Conservation (phyloP, 108 stramenopile species). For the Skeletonema tropicum region DNA sequence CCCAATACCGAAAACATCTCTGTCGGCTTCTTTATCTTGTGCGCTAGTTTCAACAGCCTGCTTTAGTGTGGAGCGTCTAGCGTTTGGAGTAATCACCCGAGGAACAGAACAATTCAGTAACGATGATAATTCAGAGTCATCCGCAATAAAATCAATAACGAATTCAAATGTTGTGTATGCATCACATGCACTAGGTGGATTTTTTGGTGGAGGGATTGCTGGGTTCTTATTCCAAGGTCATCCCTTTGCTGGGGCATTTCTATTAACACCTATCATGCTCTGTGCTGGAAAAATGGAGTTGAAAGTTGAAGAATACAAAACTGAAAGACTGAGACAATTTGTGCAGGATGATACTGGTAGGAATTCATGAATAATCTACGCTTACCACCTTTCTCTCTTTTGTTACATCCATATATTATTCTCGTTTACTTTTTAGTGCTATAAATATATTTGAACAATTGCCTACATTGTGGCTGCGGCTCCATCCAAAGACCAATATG, state of each 20-base stretch:
- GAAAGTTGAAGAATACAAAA: slow-evolving; percentile 31
- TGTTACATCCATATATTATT: neutral
- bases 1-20: slow-evolving; percentile 50
- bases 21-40: slow-evolving; percentile 56
- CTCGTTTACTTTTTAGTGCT: neutral
- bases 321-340: slow-evolving; percentile 27
- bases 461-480: neutral
- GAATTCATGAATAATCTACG: no score
- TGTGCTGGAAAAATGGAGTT: slow-evolving; percentile 55
- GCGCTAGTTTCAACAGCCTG: slow-evolving; percentile 70
- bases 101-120: slow-evolving; percentile 2
- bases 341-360: slow-evolving; percentile 3
- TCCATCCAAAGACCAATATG: neutral
- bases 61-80: slow-evolving; percentile 63
- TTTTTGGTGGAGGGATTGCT: slow-evolving; percentile 60
- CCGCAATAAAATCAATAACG: slow-evolving; percentile 4
- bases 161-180: slow-evolving; percentile 27
- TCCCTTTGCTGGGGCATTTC: slow-evolving; percentile 59
- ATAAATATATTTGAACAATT: neutral
- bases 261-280: slow-evolving; percentile 73
- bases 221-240: slow-evolving; percentile 64
- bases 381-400: neutral
- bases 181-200: slow-evolving; percentile 74
- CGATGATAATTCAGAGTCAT: slow-evolving; percentile 7
- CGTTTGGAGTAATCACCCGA: slow-evolving; percentile 35